Base-by-base conservation (phyloP, 768 basidiomycete species). In the Suillus occidentalis region DNA sequence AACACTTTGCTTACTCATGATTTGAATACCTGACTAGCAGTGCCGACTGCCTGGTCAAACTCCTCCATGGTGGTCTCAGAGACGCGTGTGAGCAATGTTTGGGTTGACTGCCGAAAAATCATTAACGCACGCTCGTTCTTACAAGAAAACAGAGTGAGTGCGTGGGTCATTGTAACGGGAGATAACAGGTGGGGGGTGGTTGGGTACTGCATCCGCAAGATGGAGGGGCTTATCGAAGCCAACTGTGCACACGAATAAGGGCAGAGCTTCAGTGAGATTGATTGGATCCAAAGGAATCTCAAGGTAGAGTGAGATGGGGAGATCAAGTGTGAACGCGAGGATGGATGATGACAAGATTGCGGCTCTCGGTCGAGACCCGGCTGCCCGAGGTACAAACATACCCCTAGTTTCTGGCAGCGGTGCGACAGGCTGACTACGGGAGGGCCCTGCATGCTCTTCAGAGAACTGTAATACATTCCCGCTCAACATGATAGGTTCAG, bases 181-280 rank as follows among this genome's bases (percentile, higher is more conserved):
- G 72, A 69, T 22, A 72, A 71, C 36, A 88, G 77, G 56, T 91
- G 85, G 2, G 91, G 34, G 92, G 70, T 95, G 92, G 36, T 87
- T 84, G 78, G 98, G 94, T 18, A 99, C 92, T 2, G 95, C 90
- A 13, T 89, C 85, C 3, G 95, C 96, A 31, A 99, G 88, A 8
- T 92, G 87, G 56, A 97, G 88, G 0, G 96, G 96, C 76, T 99
- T 99, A 79, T 99, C 97, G 76, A 99, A 99, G 8, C 97, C 97
- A 65, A 99, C 89, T 1, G 95, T 97, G 76, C 97, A 97, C 40
- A 99, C 96, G 56, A 99, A 82, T 88, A 99, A 99, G 0, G 97
- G 97, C 0, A 99, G 85, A 0, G 97, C 97, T 76, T 99, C 97
- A 12, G 93, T 94, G 60, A 99, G 84, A 12, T 90, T 89, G 61